phyloP scores from a whole-genome alignment of 1,284 basidiomycete species.

The Moniliella sp. region DNA sequence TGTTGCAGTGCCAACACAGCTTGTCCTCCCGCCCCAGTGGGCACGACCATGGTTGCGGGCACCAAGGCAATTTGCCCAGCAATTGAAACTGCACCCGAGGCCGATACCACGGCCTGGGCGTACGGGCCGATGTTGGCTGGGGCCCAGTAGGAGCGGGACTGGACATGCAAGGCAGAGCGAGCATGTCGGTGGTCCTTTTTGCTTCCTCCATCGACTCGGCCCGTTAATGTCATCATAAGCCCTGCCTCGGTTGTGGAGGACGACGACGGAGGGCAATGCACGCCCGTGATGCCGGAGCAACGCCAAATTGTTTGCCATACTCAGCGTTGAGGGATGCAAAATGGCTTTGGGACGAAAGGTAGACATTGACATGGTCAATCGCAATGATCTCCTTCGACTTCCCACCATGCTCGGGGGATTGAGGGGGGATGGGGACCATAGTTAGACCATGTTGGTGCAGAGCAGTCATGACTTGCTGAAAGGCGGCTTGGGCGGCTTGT shows the following conservation, averaged over 20 bases:
- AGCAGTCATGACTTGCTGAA: not conserved
- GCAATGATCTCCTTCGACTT: not conserved
- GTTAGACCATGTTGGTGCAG: not conserved
- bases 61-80: conserved; percentile 85
- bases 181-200: not conserved
- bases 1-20: conserved; percentile 61
- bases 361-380: conserved; percentile 53
- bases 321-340: conserved; percentile 35
- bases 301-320: conserved; percentile 63
- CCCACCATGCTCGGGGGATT: not conserved
- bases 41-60: conserved; percentile 52
- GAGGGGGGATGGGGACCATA: not conserved
- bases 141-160: conserved; percentile 89
- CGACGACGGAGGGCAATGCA: conserved; percentile 45
- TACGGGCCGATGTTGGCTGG: conserved; percentile 97
- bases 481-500: not conserved
- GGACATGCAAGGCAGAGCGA: conserved; percentile 54
- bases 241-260: not conserved
- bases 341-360: conserved; percentile 41
- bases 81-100: conserved; percentile 37
- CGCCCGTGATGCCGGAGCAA: conserved; percentile 73
- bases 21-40: conserved; percentile 41
- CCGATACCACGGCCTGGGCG: conserved; percentile 56
- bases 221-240: not conserved
- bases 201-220: not conserved